Conservation (phyloP, 2,329 filamentous ascomycete genomes). For the Xylariaceae sp. region DNA sequence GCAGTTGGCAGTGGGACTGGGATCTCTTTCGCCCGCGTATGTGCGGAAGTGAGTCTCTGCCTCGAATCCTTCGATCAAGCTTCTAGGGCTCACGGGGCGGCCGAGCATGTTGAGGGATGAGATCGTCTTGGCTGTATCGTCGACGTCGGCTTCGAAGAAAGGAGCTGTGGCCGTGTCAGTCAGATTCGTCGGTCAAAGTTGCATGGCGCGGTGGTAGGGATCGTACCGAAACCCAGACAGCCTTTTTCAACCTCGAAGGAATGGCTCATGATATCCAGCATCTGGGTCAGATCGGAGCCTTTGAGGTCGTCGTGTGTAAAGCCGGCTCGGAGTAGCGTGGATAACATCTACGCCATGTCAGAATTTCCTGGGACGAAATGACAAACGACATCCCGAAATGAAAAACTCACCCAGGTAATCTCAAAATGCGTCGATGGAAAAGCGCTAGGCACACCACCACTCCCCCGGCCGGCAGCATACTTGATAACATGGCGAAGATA, state of each 20-base stretch:
- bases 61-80: slow-evolving; percentile 28
- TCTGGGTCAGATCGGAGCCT: slow-evolving; percentile 14
- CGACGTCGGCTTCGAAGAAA: slow-evolving; percentile 19
- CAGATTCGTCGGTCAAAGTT: background rate
- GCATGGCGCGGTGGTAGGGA: background rate
- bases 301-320: slow-evolving; percentile 14
- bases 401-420: slow-evolving; percentile 18
- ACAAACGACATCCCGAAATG: no score
- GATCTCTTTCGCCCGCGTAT: slow-evolving; percentile 29
- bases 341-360: slow-evolving; percentile 13
- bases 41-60: slow-evolving; percentile 29
- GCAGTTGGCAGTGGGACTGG: slow-evolving; percentile 33
- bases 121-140: slow-evolving; percentile 21
- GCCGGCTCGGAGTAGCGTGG: slow-evolving; percentile 15
- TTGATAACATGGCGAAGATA: slow-evolving; percentile 21
- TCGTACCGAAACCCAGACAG: slow-evolving; percentile 22
- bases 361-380: background rate
- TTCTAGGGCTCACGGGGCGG: slow-evolving; percentile 15
- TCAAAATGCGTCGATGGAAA: slow-evolving; percentile 22
- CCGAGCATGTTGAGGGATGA: slow-evolving; percentile 18
- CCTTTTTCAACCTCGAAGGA: slow-evolving; percentile 20
- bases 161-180: slow-evolving; percentile 15
- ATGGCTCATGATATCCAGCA: slow-evolving; percentile 17
- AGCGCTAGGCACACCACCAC: slow-evolving; percentile 21
- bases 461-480: slow-evolving; percentile 11